Percentiles rank a stretch among this genome's conserved stretches.
These are phyloP conservation scores for Amauroascus niger DNA, from an alignment of 2,329 filamentous ascomycete genomes.

Conservation along the genomic window DNA sequence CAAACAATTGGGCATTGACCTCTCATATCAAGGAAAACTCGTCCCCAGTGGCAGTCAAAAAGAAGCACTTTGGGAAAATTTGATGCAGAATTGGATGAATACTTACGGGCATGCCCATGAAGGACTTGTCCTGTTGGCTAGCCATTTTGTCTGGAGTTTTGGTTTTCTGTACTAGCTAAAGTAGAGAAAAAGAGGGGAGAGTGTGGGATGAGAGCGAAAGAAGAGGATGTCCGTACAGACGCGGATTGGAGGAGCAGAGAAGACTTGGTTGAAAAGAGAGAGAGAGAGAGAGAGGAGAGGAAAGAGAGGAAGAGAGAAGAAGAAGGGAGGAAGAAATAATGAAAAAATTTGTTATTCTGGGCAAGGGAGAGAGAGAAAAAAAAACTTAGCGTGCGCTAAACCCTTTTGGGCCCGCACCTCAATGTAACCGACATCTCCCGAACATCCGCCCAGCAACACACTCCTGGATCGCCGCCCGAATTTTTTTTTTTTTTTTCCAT, in stretches of 20 bases:
- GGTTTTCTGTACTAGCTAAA: constrained; percentile 17
- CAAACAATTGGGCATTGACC: too few relatives aligned
- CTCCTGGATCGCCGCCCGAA: neutral
- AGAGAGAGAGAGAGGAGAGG: constrained; percentile 29
- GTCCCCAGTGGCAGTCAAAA: neutral
- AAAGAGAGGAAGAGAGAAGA: constrained; percentile 27
- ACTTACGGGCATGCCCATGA: constrained; percentile 46
- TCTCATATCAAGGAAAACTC: too few relatives aligned
- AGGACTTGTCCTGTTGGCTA: constrained; percentile 38
- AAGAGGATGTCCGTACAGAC: constrained; percentile 19
- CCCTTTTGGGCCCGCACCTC: constrained; percentile 13
- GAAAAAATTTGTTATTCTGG: constrained; percentile 17
- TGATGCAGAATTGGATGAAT: constrained; percentile 4
- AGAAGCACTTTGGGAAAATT: neutral
- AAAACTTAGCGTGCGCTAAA: constrained; percentile 16
- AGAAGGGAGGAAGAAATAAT: constrained; percentile 26
- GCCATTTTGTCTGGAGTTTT: constrained; percentile 34
- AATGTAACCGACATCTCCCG: constrained; percentile 18
- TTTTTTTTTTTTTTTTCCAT: neutral
- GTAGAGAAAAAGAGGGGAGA: constrained; percentile 29
- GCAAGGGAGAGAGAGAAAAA: constrained; percentile 12
- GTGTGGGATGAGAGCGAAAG: constrained; percentile 26
- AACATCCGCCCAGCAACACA: constrained; percentile 9
- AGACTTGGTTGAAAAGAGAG: too few relatives aligned
- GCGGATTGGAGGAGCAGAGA: too few relatives aligned